These are phyloP conservation scores for Hypoxylon sp. DNA, from an alignment of 2,329 filamentous ascomycete genomes.

Conservation along the genomic window DNA sequence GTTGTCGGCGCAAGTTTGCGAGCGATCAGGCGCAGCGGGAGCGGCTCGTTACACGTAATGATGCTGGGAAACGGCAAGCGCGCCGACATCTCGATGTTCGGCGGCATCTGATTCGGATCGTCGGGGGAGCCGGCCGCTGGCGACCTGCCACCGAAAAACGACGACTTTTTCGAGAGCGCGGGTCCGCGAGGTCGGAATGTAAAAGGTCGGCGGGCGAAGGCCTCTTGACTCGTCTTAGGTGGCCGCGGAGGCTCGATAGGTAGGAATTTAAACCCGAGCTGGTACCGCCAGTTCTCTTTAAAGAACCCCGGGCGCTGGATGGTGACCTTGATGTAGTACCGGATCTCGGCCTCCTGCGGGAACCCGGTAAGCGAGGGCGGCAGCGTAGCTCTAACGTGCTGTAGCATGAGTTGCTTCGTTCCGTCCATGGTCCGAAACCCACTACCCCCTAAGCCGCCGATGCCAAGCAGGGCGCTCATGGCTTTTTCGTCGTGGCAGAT, in stretches of 20 bases:
- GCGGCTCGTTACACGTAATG: conserved; percentile 87
- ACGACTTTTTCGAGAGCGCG: conserved; percentile 62
- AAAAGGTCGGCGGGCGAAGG: conserved; percentile 83
- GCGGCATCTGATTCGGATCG: conserved; percentile 62
- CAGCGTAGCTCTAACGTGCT: conserved; percentile 86
- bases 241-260: conserved; percentile 91
- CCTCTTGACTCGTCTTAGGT: conserved; percentile 77
- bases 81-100: conserved; percentile 82
- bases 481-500: conserved; percentile 71
- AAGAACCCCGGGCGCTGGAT: conserved; percentile 89
- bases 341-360: conserved; percentile 88
- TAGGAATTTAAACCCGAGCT: conserved; percentile 83
- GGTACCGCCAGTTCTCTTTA: conserved; percentile 86
- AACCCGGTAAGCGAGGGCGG: conserved; percentile 92
- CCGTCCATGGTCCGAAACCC: conserved; percentile 74
- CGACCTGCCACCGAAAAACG: conserved; percentile 65
- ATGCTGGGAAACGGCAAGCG: conserved; percentile 89
- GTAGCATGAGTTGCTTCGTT: conserved; percentile 72
- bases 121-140: conserved; percentile 41
- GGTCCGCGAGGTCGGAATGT: conserved; percentile 64
- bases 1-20: conserved; percentile 80
- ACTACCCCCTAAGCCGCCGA: conserved; percentile 65
- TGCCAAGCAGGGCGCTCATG: conserved; percentile 68
- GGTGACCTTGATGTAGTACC: conserved; percentile 96
- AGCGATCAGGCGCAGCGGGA: conserved; percentile 85